A percentile compares a stretch with the other conserved stretches of the same genome.
Conservation (phyloP, 331 rosid genomes). For the Acacia pycnantha region DNA sequence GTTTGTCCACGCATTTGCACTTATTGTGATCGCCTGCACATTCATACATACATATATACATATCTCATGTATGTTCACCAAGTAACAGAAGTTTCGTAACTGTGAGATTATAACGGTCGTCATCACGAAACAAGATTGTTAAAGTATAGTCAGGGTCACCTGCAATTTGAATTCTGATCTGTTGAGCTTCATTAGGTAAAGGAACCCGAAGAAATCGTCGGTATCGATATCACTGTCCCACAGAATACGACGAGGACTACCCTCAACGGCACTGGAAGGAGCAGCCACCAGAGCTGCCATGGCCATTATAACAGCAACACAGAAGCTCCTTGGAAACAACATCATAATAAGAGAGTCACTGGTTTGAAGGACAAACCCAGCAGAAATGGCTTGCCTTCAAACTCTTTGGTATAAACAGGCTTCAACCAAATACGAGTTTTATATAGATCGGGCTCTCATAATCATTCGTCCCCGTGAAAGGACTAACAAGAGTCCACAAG, state of each 20-base stretch:
- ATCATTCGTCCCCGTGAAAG: not conserved
- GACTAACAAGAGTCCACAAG: not conserved
- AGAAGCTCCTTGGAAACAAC: conserved; percentile 48
- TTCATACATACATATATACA: too few relatives aligned
- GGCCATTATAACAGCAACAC: conserved; percentile 30
- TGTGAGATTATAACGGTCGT: too few relatives aligned
- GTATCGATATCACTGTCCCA: conserved; percentile 86
- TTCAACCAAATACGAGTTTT: not conserved
- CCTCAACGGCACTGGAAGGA: conserved; percentile 36
- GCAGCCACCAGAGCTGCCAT: conserved; percentile 34
- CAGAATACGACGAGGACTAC: conserved; percentile 65
- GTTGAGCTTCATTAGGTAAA: conserved; percentile 86
- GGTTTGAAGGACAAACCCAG: conserved; percentile 26
- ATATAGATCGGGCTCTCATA: not conserved
- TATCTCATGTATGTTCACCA: not conserved
- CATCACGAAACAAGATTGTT: too few relatives aligned
- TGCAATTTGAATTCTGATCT: conserved; percentile 80
- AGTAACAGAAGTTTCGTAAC: too few relatives aligned
- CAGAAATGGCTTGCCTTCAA: conserved; percentile 9
- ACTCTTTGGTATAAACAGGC: not conserved
- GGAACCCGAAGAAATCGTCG: conserved; percentile 77
- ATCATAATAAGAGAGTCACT: conserved; percentile 23
- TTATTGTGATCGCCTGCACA: conserved; percentile 39
- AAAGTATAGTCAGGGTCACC: conserved; percentile 37
- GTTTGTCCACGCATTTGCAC: conserved; percentile 48